Conservation (phyloP, 129 eudicot species). For the Sambucus nigra region DNA sequence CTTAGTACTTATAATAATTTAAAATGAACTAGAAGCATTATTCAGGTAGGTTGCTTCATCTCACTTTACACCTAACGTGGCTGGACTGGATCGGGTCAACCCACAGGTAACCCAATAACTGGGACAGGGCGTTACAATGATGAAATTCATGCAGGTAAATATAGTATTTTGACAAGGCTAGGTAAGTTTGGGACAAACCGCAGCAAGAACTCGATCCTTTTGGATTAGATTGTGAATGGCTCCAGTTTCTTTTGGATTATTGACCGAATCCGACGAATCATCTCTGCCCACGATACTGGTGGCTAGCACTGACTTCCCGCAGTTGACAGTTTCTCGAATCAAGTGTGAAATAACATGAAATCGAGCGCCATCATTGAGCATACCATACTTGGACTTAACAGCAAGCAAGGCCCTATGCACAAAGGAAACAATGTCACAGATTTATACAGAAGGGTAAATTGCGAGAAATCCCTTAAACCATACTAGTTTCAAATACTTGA, state of each 20-base stretch:
- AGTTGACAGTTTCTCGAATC: conserved; percentile 86
- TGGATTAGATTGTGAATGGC: conserved; percentile 78
- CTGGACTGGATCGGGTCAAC: no score
- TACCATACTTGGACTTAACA: conserved; percentile 73
- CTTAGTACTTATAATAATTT: no score
- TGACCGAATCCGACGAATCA: conserved; percentile 50
- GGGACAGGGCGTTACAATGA: no score
- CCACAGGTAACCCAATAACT: no score
- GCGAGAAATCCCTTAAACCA: no score
- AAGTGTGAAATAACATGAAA: conserved; percentile 84
- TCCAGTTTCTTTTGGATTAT: conserved; percentile 43
- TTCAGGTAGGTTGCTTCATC: no score
- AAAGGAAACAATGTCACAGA: conserved; percentile 11
- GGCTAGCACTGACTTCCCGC: conserved; percentile 80
- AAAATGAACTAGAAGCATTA: no score
- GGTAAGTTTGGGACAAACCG: conserved; percentile 40
- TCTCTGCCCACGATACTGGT: conserved; percentile 55
- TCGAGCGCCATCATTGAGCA: conserved; percentile 86
- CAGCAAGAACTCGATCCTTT: conserved; percentile 75
- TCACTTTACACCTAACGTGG: no score
- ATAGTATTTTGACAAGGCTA: not conserved
- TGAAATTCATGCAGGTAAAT: no score
- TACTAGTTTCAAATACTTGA: no score
- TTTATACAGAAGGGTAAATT: no score
- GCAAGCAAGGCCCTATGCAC: conserved; percentile 72